Conservation (phyloP, 805 yeast genomes). For the Cyberlindnera maritima region DNA sequence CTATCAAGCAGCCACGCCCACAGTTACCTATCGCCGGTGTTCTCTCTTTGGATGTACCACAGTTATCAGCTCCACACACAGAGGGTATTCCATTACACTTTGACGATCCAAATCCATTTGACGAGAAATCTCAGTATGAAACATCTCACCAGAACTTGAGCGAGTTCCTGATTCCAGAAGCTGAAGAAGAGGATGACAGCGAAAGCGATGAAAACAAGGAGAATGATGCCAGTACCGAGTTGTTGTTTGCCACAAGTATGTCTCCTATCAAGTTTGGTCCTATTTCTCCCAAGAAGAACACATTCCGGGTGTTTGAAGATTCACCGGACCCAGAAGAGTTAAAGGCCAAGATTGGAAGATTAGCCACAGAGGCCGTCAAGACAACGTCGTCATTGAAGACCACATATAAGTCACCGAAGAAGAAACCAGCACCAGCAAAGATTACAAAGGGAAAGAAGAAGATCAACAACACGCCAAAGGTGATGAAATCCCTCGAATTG, state of each 20-base stretch:
- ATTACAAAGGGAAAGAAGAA: neutral
- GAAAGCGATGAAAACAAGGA: slow-evolving; percentile 1
- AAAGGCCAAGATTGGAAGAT: slow-evolving; percentile 16
- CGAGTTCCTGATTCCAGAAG: slow-evolving; percentile 12
- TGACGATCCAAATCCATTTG: slow-evolving; percentile 23
- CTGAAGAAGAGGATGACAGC: slow-evolving; percentile 6
- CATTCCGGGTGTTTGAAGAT: slow-evolving; percentile 25
- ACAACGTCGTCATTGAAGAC: neutral
- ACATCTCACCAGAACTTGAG: slow-evolving; percentile 8
- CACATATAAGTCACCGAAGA: neutral
- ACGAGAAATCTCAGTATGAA: slow-evolving; percentile 10
- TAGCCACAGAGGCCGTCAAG: slow-evolving; percentile 21
- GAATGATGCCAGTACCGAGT: slow-evolving; percentile 8
- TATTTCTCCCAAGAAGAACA: slow-evolving; percentile 18
- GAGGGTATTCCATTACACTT: slow-evolving; percentile 26
- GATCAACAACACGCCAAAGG: neutral
- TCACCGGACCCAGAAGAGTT: slow-evolving; percentile 14
- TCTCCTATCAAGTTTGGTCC: slow-evolving; percentile 23
- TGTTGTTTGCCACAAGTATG: slow-evolving; percentile 20
- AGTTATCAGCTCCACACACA: slow-evolving; percentile 8
- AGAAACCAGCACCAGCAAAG: neutral
- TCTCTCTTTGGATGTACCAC: slow-evolving; percentile 1
- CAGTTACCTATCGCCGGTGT: slow-evolving; percentile 4
- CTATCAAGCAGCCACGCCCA: slow-evolving; percentile 10
- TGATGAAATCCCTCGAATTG: neutral